Evolutionary conservation across 164 flowering plant genomes (phyloP).

Genomic region (Dillenia turbinata): DNA sequence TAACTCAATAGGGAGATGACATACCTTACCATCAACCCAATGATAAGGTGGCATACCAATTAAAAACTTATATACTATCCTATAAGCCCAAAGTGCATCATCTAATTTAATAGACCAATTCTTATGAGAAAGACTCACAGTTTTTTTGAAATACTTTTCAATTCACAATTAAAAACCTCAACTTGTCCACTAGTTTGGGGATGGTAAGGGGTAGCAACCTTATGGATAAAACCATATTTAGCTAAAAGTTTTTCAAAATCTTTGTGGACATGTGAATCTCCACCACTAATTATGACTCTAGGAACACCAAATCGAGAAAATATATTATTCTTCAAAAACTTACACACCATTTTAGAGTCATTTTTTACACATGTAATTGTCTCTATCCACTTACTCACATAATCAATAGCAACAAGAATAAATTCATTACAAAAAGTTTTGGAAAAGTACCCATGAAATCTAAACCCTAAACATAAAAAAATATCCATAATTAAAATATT

Average conservation of each 20-base stretch:
- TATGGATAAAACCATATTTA: not conserved
- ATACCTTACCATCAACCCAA: not conserved
- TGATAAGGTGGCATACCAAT: not conserved
- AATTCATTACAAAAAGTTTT: not conserved
- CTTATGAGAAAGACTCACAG: too few relatives aligned
- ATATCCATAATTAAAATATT: not conserved
- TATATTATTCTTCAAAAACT: not conserved
- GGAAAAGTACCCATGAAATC: constrained; percentile 10
- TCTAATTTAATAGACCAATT: not conserved
- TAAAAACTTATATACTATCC: not conserved
- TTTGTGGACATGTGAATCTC: constrained; percentile 6
- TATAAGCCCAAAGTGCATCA: constrained; percentile 5
- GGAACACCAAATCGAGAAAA: constrained; percentile 1
- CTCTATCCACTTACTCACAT: constrained; percentile 1
- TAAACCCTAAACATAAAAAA: constrained; percentile 8
- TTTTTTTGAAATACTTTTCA: too few relatives aligned
- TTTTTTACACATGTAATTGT: too few relatives aligned
- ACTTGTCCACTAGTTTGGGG: too few relatives aligned
- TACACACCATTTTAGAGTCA: too few relatives aligned
- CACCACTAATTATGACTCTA: not conserved
- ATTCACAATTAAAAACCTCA: too few relatives aligned
- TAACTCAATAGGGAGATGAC: not conserved
- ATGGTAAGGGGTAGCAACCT: not conserved
- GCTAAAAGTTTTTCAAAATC: not conserved
- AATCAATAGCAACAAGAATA: not conserved